Base-by-base conservation (phyloP, 108 stramenopile genomes). In the Pseudonitzschia pungens region DNA sequence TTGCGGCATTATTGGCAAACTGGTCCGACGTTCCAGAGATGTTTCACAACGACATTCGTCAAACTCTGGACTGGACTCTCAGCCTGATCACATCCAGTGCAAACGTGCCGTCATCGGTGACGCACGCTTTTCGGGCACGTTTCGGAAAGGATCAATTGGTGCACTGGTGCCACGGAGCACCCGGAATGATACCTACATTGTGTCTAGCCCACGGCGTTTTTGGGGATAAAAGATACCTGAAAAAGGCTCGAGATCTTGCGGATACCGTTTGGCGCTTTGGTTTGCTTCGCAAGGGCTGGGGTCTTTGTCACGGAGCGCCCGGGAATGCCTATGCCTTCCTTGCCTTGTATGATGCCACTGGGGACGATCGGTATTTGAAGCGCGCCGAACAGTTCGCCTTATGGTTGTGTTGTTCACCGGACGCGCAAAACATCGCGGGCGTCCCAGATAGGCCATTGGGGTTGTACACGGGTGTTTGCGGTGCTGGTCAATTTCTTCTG, bases 91-190 rank as follows among this genome's bases (percentile, higher is more conserved):
- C 36, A 36, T 36, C 36, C 36, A 36, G 6, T 36, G 36, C 36
- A 36, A 36, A 36, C 36, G 36, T 36, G 36, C 36, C 36, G 36
- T 36, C 36, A 5, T 36, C 36, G 36, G 36, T 36, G 2, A 36
- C 36, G 4, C 36, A 36, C 6, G 6, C 36, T 5, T 36, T 36
- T 36, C 36, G 36, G 6, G 36, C 6, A 36, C 36, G 36, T 6
- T 36, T 6, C 36, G 36, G 51, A 53, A 59, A 73, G 18, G 87
- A 84, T 72, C 65, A 74, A 24, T 73, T 92, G 54, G 91, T 92
- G 8, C 89, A 92, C 44, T 85, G 86, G 83, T 89, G 87, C 56
- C 89, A 90, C 71, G 91, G 91, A 20, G 80, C 87, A 7, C 81
- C 87, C 4, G 89, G 91, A 6, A 75, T 88, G 31, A 59, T 86